These are phyloP conservation scores for Volvox reticuliferus DNA, from an alignment of 139 green algal genomes.

Conservation along the genomic window DNA sequence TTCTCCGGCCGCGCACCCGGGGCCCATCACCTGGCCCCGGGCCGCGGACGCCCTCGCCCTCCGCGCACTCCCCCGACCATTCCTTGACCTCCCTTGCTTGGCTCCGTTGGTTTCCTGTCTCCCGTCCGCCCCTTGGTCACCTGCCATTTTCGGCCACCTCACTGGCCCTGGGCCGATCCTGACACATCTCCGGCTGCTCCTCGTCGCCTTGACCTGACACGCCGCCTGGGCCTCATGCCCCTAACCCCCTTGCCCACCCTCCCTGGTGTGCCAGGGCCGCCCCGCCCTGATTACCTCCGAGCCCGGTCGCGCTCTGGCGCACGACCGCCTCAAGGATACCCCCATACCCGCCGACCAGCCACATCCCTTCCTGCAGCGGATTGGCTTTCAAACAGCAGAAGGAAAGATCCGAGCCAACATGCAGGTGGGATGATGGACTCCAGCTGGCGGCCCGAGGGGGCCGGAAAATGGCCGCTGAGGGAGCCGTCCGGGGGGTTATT, in stretches of 20 bases:
- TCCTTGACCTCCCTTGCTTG: no score
- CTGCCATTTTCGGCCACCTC: no score
- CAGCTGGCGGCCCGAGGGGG: no score
- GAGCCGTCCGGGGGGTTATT: background rate
- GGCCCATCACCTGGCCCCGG: no score
- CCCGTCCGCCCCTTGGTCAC: no score
- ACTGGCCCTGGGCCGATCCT: no score
- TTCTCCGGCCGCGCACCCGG: no score
- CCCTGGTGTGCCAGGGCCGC: background rate
- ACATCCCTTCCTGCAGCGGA: conserved; percentile 70
- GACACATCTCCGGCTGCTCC: no score
- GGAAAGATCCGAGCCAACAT: conserved; percentile 61
- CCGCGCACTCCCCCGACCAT: background rate
- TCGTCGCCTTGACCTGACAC: no score
- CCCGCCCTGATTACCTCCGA: background rate
- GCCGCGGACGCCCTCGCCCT: background rate
- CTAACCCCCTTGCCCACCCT: background rate
- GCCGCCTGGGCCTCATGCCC: background rate
- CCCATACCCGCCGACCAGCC: conserved; percentile 53
- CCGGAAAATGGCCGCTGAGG: background rate
- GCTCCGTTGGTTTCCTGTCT: no score
- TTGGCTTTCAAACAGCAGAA: conserved; percentile 68
- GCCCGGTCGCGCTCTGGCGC: conserved; percentile 13
- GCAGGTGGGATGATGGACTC: conserved; percentile 4
- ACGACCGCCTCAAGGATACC: conserved; percentile 67